Evolutionary conservation across 192 early-diverging fungal species (phyloP), one percentile per base, ranked within the genome.

Genomic region (Coemansia erecta): DNA sequence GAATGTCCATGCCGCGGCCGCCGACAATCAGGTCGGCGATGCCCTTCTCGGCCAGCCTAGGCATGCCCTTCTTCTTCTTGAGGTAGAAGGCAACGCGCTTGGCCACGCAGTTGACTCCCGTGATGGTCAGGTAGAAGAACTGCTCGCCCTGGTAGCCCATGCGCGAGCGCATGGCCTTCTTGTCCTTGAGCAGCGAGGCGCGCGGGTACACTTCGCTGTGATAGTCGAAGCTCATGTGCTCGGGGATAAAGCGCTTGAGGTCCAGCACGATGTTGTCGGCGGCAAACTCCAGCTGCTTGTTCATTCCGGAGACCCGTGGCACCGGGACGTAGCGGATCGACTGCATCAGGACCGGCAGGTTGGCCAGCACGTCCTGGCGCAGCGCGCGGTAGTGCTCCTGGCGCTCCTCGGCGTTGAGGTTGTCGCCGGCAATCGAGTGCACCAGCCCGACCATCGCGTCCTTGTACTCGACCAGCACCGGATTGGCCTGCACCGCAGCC

Each of bases 211-310:
- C 40, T 60, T 79, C 76, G 46, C 41, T 73, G 56, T 70, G 76
- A 8, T 48, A 39, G 46, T 68, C 66, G 31, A 79, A 55, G 70
- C 66, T 70, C 39, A 72, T 72, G 59, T 66, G 76, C 52, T 79
- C 63, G 49, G 76, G 76, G 10, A 79, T 61, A 66, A 79, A 79
- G 46, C 46, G 58, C 63, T 79, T 65, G 23, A 79, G 61, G n/a
- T 79, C 76, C 43, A 79, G 60, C 17, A 79, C 76, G 18, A 79
- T 58, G 53, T 79, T 79, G 60, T 79, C 76, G 4, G 66, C 63
- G 11, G 76, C 76, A 73, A 79, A 79, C 70, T 79, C 76, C 21
- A 70, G 31, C n/a, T 79, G 55, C 48, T 64, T 59, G 59, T 73
- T 79, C 62, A 61, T 53, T 24, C 76, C 70, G 19, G 69, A 35